A percentile compares a stretch with the other conserved stretches of the same genome.
Conservation (phyloP, 306 rosid species). For the Quercus dentata region DNA sequence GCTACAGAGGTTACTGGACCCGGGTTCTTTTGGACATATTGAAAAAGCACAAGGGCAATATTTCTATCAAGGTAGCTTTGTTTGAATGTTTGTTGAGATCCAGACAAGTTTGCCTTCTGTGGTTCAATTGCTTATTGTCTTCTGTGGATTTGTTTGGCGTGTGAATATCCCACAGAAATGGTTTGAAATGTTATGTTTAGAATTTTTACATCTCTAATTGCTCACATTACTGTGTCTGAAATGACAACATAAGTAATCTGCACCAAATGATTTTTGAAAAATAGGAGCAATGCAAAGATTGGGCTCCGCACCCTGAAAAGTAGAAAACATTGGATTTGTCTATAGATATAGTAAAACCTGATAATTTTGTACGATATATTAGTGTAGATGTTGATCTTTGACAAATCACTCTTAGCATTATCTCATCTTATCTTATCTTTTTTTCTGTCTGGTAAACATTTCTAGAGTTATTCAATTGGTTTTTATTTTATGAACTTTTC, state of each 20-base stretch:
- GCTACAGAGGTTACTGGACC: slow-evolving; percentile 99
- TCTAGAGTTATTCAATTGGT: neutral
- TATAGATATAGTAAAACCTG: neutral
- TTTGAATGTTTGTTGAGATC: neutral
- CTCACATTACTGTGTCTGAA: neutral
- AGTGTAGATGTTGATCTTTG: neutral
- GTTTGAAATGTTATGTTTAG: neutral
- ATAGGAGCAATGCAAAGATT: neutral
- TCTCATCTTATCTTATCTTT: neutral
- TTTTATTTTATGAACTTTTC: neutral
- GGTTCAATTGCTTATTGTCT: neutral
- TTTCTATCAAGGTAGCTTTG: slow-evolving; percentile 74
- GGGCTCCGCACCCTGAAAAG: neutral
- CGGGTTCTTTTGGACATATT: slow-evolving; percentile 90
- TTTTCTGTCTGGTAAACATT: neutral
- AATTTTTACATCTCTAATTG: neutral
- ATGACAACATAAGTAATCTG: neutral
- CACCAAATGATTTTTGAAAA: neutral
- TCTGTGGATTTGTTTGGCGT: neutral
- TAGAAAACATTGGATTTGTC: neutral
- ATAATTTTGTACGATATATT: neutral
- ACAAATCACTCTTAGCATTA: neutral
- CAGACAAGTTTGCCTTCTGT: neutral
- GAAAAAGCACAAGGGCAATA: slow-evolving; percentile 95
- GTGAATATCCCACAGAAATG: neutral